Evolutionary conservation across 139 green algal species (phyloP).

Genomic region (Gonium pectorale): DNA sequence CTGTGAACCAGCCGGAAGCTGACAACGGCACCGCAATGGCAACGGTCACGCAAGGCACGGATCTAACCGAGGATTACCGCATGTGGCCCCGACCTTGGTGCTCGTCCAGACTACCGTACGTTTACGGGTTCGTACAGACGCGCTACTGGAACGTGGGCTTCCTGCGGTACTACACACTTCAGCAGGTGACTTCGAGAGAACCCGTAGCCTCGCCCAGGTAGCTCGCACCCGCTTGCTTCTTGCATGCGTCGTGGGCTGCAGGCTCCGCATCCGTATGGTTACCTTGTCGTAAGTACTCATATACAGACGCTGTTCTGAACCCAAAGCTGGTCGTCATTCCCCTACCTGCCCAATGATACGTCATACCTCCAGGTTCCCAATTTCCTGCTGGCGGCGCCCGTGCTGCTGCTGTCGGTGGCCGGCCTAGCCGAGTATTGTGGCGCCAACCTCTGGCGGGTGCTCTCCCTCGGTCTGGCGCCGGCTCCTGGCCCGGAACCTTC

Average conservation of each 20-base stretch:
- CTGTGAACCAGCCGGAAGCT: background rate
- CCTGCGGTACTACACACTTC: slow-evolving; percentile 76
- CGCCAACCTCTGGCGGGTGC: slow-evolving; percentile 8
- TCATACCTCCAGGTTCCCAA: slow-evolving; percentile 91
- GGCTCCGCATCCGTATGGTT: too few relatives aligned
- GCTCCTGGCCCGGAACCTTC: too few relatives aligned
- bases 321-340: too few relatives aligned
- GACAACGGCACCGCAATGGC: too few relatives aligned
- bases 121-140: slow-evolving; percentile 89
- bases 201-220: too few relatives aligned
- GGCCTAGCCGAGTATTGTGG: slow-evolving; percentile 54
- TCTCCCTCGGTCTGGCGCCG: slow-evolving; percentile 37
- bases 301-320: too few relatives aligned
- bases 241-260: too few relatives aligned
- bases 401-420: slow-evolving; percentile 62
- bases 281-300: too few relatives aligned
- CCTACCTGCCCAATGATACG: too few relatives aligned
- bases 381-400: slow-evolving; percentile 82
- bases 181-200: slow-evolving; percentile 63
- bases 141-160: slow-evolving; percentile 91
- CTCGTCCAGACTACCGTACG: slow-evolving; percentile 41
- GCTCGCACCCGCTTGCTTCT: too few relatives aligned
- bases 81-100: slow-evolving; percentile 73
- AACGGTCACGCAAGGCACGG: background rate
- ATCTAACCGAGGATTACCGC: too few relatives aligned